Base-by-base conservation (phyloP, 129 eudicot genomes). In the Artemisia tridentata region DNA sequence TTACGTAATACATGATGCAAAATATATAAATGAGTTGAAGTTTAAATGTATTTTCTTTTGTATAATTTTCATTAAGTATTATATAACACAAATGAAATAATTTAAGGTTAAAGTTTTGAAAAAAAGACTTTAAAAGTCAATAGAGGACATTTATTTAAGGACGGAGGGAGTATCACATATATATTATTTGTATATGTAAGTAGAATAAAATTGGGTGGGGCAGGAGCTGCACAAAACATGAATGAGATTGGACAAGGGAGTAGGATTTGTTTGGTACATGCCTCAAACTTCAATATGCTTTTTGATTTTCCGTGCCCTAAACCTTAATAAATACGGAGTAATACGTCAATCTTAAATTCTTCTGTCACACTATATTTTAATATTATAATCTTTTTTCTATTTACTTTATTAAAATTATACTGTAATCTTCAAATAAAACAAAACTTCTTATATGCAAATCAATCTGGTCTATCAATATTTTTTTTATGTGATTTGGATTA, bases 231-330 rank as follows among this genome's bases (percentile, higher is more conserved):
- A 80, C 86, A 88, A 82, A 86, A 61, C 92, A 69, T 73, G 75
- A 71, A 83, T 66, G 65, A 72, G 73, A 88, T 83, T 82, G 92
- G 90, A 71, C 73, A 69, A 77, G 34, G 82, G 66, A 75, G 79
- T 83, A 83, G 81, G 90, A 88, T 86, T 84, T 91, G 90, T 88
- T 91, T 78, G 92, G 92, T 88, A 85, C 83, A 56, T 53, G 91
- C 82, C 79, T 75, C 78, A 19, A 63, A 62, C 61, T 81, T 74
- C 63, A 65, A 69, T 56, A 55, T 65, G 67, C 79, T 75, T 75
- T 75, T 75, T 65, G 50, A 75, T 65, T 45, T 66, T 55, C 27
- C 67, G 67, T 75, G 58, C 67, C 14, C 11, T 57, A 41, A 53
- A 55, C 57, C 17, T 46, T 58, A 58, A 72, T 15, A 45, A 15